Evolutionary conservation across 352 stramenopile species (phyloP).

Genomic region (Hyaloperonospora brassicae): DNA sequence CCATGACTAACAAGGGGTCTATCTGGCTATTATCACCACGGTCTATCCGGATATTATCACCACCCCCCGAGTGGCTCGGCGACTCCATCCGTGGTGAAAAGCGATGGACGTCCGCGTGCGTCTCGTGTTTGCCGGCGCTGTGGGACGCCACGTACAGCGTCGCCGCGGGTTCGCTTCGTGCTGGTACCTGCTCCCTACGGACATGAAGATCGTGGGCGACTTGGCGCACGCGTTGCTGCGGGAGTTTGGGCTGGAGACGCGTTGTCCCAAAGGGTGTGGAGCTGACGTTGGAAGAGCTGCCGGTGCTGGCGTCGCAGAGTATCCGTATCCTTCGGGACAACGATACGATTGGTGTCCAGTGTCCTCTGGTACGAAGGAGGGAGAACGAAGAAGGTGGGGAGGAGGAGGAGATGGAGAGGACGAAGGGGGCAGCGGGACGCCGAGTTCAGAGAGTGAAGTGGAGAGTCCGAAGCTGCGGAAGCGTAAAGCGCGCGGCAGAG

Average conservation of each 20-base stretch:
- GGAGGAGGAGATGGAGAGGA: background rate
- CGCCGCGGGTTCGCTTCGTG: conserved; percentile 46
- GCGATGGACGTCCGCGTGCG: conserved; percentile 18
- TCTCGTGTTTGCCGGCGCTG: conserved; percentile 50
- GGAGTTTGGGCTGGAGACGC: conserved; percentile 44
- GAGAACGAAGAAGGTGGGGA: background rate
- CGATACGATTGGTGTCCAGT: conserved; percentile 52
- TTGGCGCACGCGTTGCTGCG: conserved; percentile 41
- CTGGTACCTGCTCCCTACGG: conserved; percentile 55
- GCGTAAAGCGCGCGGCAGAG: conserved; percentile 7
- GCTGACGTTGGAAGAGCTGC: conserved; percentile 49
- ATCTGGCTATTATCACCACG: no score
- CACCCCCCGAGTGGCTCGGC: no score
- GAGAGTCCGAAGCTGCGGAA: conserved; percentile 9
- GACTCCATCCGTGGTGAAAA: background rate
- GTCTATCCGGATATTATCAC: no score
- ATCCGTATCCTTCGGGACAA: conserved; percentile 54
- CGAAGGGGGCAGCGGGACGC: background rate
- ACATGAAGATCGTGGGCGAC: conserved; percentile 48
- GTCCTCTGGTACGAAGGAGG: conserved; percentile 4
- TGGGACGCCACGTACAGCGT: conserved; percentile 38
- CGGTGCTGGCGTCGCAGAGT: conserved; percentile 50
- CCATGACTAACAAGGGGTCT: no score
- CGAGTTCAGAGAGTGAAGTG: conserved; percentile 10
- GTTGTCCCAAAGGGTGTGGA: conserved; percentile 46